Base-by-base conservation (phyloP, 768 basidiomycete genomes). In the Multifurca ochricompacta region DNA sequence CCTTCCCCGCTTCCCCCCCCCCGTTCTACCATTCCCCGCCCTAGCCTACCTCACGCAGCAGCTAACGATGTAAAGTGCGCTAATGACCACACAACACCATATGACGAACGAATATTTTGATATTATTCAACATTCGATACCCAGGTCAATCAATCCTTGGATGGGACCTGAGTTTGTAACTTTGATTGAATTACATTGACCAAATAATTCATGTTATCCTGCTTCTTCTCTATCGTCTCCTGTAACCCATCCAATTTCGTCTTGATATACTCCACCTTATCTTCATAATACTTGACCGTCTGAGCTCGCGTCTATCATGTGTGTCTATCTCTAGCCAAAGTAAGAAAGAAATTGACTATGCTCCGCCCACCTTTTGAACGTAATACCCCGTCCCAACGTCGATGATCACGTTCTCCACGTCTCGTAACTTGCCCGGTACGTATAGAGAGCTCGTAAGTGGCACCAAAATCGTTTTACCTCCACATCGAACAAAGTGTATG, bases 351-450 rank as follows among this genome's bases (percentile, higher is more conserved):
- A 35, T 9, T n/a, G 0, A 5, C 13, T 11, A n/a, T n/a, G n/a
- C n/a, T n/a, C n/a, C n/a, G n/a, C 73, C 40, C 43, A 91, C 96
- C 79, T 98, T 99, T 70, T 90, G 83, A 16, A 98, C 88, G 62
- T 85, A 97, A 69, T 97, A 99, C 0, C 96, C 95, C 0, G 95
- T 98, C 1, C 96, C 96, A 25, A 98, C 77, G 67, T 99, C 96
- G 35, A 98, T 81, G 58, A 98, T 84, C 43, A 99, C 94, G 62
- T 91, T 79, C 41, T 92, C 86, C 1, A 80, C 69, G 65, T 96
- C 87, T 37, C 74, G 76, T 43, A 98, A 75, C 70, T 84, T 91
- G 18, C 94, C 96, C 2, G 95, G 93, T 23, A 98, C 87, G 65
- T 97, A 98, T 2, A 99, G 78, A 1, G 94, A 97, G 68, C 88